These are phyloP conservation scores for Mesotaenium endlicherianum DNA, from an alignment of 139 green algal genomes.

Conservation along the genomic window DNA sequence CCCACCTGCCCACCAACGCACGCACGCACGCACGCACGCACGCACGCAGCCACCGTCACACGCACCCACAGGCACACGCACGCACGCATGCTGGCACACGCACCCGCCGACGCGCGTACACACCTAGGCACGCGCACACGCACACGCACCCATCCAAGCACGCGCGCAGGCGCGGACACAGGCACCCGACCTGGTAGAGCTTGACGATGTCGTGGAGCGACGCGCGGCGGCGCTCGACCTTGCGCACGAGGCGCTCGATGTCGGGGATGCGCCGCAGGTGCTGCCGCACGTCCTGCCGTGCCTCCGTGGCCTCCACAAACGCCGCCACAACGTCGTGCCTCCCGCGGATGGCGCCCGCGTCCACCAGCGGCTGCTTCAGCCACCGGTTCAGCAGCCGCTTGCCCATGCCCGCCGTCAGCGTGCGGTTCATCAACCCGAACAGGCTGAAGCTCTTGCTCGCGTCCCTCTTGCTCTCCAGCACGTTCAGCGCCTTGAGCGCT, in stretches of 20 bases:
- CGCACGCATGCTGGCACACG: too few species aligned
- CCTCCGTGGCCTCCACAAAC: conserved; percentile 66
- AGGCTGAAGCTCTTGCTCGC: conserved; percentile 75
- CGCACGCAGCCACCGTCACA: too few species aligned
- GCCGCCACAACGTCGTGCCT: conserved; percentile 48
- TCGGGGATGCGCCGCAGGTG: conserved; percentile 84
- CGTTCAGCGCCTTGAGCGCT: conserved; percentile 84
- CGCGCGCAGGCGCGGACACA: too few species aligned
- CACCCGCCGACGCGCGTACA: too few species aligned
- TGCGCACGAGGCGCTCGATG: conserved; percentile 80
- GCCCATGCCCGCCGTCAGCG: conserved; percentile 84
- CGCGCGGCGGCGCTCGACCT: conserved; percentile 72
- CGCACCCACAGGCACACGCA: too few species aligned
- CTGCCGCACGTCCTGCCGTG: conserved; percentile 70
- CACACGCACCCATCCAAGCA: too few species aligned
- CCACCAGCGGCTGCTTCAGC: conserved; percentile 91
- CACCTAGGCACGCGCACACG: too few species aligned
- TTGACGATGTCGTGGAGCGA: conserved; percentile 84
- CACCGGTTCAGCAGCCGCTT: conserved; percentile 87
- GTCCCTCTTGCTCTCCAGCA: conserved; percentile 72
- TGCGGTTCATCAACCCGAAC: conserved; percentile 83
- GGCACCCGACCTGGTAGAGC: conserved; percentile 55
- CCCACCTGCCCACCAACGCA: too few species aligned
- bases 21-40: too few species aligned
- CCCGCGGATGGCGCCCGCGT: conserved; percentile 52